These are phyloP conservation scores for Cyphellophora europaea DNA, from an alignment of 2,329 filamentous ascomycete species.

Conservation along the genomic window DNA sequence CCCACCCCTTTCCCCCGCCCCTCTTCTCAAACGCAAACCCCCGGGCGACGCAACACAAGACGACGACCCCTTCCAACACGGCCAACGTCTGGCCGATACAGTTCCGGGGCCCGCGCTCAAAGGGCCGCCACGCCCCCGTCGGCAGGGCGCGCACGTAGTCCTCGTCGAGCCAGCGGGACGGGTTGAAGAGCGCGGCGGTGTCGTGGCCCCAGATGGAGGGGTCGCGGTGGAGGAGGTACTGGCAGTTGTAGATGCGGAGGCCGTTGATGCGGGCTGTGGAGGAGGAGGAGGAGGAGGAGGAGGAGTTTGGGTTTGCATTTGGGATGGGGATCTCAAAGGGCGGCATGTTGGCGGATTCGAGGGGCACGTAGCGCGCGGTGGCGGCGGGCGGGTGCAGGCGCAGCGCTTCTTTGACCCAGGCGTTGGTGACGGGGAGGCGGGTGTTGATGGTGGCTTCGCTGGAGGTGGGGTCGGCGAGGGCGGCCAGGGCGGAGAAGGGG, in stretches of 20 bases:
- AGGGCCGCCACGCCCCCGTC: conserved; percentile 44
- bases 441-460: conserved; percentile 33
- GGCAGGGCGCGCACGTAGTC: conserved; percentile 16
- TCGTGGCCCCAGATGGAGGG: conserved; percentile 30
- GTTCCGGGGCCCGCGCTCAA: conserved; percentile 45
- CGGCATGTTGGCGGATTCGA: conserved; percentile 11
- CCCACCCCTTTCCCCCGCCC: conserved; percentile 5
- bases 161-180: conserved; percentile 39
- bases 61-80: conserved; percentile 42
- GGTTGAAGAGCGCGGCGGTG: conserved; percentile 35
- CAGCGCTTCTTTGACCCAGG: conserved; percentile 29
- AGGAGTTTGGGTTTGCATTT: conserved; percentile 26
- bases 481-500: conserved; percentile 11
- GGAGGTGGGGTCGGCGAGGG: conserved; percentile 12
- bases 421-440: conserved; percentile 39
- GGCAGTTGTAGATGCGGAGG: conserved; percentile 12
- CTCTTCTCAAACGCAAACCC: conserved; percentile 38
- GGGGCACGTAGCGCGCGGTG: conserved; percentile 16
- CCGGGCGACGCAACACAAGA: conserved; percentile 40
- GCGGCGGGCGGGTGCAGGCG: conserved; percentile 23
- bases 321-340: conserved; percentile 45
- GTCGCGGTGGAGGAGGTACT: conserved; percentile 27
- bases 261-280: conserved; percentile 23
- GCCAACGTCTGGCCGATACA: conserved; percentile 51
- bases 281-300: conserved; percentile 11